Conservation (phyloP, 768 basidiomycete genomes). For the Chalciporus pseudorubinellus region DNA sequence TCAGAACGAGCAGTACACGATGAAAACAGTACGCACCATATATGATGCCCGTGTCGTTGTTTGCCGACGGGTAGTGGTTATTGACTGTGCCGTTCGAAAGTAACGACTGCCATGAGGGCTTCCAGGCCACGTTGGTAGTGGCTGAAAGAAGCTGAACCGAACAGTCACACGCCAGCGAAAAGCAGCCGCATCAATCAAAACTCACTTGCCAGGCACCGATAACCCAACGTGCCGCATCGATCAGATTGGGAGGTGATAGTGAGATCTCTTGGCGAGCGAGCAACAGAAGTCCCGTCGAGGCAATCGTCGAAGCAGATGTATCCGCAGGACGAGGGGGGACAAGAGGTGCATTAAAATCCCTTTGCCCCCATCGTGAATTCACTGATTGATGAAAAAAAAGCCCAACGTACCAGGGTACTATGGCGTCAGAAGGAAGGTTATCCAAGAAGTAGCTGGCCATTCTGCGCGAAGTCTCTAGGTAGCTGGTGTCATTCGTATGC, state of each 20-base stretch:
- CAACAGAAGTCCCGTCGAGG: constrained; percentile 55
- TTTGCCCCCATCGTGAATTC: constrained; percentile 20
- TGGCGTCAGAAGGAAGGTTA: constrained; percentile 56
- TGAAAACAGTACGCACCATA: constrained; percentile 38
- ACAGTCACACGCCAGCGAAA: not conserved
- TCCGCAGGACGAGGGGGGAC: constrained; percentile 60
- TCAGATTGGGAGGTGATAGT: constrained; percentile 28
- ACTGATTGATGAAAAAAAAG: not conserved
- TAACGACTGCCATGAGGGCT: constrained; percentile 59
- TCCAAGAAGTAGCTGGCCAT: constrained; percentile 59
- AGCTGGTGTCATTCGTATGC: constrained; percentile 46
- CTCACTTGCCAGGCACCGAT: constrained; percentile 49
- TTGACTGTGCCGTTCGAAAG: constrained; percentile 68
- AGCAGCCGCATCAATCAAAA: not conserved
- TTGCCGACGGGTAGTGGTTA: constrained; percentile 43
- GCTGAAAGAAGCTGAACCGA: constrained; percentile 42
- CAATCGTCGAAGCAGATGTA: constrained; percentile 67
- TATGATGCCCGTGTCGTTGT: constrained; percentile 59
- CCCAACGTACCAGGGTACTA: constrained; percentile 62
- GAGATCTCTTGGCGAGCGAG: constrained; percentile 44
- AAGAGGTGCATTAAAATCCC: constrained; percentile 73
- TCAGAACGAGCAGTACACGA: not conserved
- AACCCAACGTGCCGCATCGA: constrained; percentile 39
- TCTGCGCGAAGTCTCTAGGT: constrained; percentile 57
- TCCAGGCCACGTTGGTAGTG: constrained; percentile 54